Base-by-base conservation (phyloP, 192 early-diverging fungal genomes). In the Mortierella antarctica region DNA sequence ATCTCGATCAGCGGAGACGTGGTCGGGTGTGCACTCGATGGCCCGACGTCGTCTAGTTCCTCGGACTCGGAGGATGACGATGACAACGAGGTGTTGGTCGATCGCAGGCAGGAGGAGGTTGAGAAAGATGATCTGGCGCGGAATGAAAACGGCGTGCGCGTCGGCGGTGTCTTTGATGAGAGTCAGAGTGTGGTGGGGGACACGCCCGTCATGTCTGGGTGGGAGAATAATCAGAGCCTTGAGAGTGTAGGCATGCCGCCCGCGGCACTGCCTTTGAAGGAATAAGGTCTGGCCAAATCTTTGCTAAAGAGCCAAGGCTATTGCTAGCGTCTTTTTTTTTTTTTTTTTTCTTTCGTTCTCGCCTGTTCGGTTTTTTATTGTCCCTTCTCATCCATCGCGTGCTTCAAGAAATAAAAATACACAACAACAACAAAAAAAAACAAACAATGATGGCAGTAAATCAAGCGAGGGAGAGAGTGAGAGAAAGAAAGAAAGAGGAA, bases 1-100 rank as follows among this genome's bases (percentile, higher is more conserved):
- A 82, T 93, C 13, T 86, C 86, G 1, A 78, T 90, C 31, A 86
- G 86, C 46, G 92, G 91, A 7, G 92, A 93, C 76, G 88, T 93
- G 12, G 87, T 91, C 2, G 82, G 67, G n/a, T 82, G 77, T 71
- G 70, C 77, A 9, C 45, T 68, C 17, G 48, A 64, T 13, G 48
- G 15, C 0, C 64, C 66, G 12, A 48, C n/a, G 1, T 49, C 51
- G 0, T 72, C 76, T 0, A 39, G 20, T 9, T 31, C 64, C 2
- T 72, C 70, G 31, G 67, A 71, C 18, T 23, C 65, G 5, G 73
- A 68, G 6, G 58, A 46, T 21, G 76, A 66, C 1, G 58, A 71
- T 6, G 53, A 47, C 2, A 57, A 41, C 13, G 62, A 62, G 3
- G 49, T 55, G 10, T 6, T 55, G 14, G 67, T 53, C 1, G 54